These are phyloP conservation scores for Melocanna baccifera DNA, from an alignment of 176 grass and related monocot genomes.

Conservation along the genomic window DNA sequence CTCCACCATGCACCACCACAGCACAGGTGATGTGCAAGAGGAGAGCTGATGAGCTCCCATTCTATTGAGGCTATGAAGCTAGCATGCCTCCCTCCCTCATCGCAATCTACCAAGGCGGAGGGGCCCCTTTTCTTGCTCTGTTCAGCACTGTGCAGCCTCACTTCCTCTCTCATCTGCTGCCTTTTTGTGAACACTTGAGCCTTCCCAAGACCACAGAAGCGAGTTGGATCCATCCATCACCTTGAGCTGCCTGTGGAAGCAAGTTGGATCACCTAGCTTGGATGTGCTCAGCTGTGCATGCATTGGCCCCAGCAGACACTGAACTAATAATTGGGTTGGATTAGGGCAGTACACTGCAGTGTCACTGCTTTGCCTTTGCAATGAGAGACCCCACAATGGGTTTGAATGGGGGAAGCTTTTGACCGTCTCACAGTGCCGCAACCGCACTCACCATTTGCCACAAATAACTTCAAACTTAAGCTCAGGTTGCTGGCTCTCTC, in stretches of 20 bases:
- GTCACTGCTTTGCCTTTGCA: constrained; percentile 26
- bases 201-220: constrained; percentile 34
- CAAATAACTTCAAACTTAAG: neutral
- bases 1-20: neutral
- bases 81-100: constrained; percentile 20
- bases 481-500: neutral
- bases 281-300: neutral
- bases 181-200: constrained; percentile 37
- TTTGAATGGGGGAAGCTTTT: constrained; percentile 42
- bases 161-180: neutral
- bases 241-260: constrained; percentile 24
- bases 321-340: constrained; percentile 43
- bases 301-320: constrained; percentile 29
- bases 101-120: constrained; percentile 8
- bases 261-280: constrained; percentile 2
- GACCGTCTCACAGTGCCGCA: constrained; percentile 44
- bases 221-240: constrained; percentile 23
- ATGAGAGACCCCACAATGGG: constrained; percentile 26
- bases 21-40: constrained; percentile 6
- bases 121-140: constrained; percentile 23
- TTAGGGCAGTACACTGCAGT: constrained; percentile 29
- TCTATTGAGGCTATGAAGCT: constrained; percentile 43
- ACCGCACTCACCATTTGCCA: neutral
- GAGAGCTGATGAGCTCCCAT: constrained; percentile 18
- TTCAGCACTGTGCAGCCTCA: constrained; percentile 30